phyloP scores from a whole-genome alignment of 2,329 filamentous ascomycete genomes.

The Fusarium secorum region DNA sequence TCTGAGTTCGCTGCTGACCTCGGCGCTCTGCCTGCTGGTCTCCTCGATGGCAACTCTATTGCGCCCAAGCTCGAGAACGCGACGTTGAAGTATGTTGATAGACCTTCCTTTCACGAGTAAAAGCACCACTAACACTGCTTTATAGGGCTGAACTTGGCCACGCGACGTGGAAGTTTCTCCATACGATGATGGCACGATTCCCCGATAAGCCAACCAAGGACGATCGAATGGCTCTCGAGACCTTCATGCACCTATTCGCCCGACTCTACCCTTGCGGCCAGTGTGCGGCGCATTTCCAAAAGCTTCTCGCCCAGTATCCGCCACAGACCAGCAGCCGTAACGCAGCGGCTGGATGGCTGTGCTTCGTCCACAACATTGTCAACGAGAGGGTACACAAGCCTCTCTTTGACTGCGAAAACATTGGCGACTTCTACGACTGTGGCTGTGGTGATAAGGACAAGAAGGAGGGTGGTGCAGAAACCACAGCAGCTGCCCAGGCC shows the following conservation, averaged over 20 bases:
- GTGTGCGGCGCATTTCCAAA: constrained; percentile 72
- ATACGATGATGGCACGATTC: constrained; percentile 75
- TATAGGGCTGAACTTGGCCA: constrained; percentile 69
- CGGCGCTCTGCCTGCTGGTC: constrained; percentile 52
- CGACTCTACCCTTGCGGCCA: constrained; percentile 76
- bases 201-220: constrained; percentile 70
- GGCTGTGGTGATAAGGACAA: constrained; percentile 72
- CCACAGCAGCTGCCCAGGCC: constrained; percentile 28
- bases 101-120: background rate
- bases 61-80: constrained; percentile 85
- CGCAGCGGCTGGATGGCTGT: constrained; percentile 72
- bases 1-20: constrained; percentile 51
- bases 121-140: constrained; percentile 6
- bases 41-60: constrained; percentile 74
- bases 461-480: constrained; percentile 43
- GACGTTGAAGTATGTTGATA: constrained; percentile 70
- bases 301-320: constrained; percentile 67
- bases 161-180: constrained; percentile 74
- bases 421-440: constrained; percentile 76
- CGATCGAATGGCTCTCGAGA: constrained; percentile 68
- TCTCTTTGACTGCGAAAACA: constrained; percentile 70
- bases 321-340: constrained; percentile 71
- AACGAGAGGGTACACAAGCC: constrained; percentile 70
- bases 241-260: constrained; percentile 71
- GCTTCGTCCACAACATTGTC: constrained; percentile 72